These are phyloP conservation scores for Penicillium crustosum DNA, from an alignment of 2,329 filamentous ascomycete genomes.

Conservation along the genomic window DNA sequence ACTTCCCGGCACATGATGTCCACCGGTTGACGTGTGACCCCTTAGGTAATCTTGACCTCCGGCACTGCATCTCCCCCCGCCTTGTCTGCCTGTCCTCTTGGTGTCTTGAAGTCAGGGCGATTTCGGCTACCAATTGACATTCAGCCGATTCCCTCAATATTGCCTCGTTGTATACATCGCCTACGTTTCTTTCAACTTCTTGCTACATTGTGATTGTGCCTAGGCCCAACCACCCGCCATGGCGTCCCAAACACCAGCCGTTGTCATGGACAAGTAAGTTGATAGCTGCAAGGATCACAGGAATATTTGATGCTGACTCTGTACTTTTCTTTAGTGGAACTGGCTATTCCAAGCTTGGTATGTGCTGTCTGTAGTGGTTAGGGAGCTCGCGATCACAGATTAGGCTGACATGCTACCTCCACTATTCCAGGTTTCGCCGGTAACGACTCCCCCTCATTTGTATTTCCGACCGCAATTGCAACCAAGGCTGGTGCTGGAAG, in stretches of 20 bases:
- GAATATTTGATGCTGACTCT: constrained; percentile 25
- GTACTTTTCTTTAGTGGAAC: constrained; percentile 70
- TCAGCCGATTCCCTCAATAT: neutral
- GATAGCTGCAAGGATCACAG: constrained; percentile 7
- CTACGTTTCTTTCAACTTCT: neutral
- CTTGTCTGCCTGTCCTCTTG: constrained; percentile 30
- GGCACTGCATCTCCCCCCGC: constrained; percentile 22
- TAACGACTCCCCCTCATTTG: constrained; percentile 98
- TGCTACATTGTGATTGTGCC: constrained; percentile 3
- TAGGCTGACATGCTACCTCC: constrained; percentile 37
- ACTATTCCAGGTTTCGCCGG: constrained; percentile 81
- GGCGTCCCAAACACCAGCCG: constrained; percentile 98
- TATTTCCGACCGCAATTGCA: constrained; percentile 97
- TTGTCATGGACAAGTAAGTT: constrained; percentile 99
- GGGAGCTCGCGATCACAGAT: constrained; percentile 14
- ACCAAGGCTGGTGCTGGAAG: constrained; percentile 75
- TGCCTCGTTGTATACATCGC: neutral
- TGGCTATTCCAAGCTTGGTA: constrained; percentile 98
- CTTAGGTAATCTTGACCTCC: constrained; percentile 22
- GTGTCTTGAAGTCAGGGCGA: constrained; percentile 5
- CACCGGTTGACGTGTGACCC: neutral
- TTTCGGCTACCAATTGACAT: constrained; percentile 11
- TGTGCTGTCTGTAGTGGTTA: constrained; percentile 32
- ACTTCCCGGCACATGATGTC: constrained; percentile 16
- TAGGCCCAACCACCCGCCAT: constrained; percentile 52